Evolutionary conservation across 169 alveolate species (phyloP).

Genomic region (Plasmodium cynomolgi): DNA sequence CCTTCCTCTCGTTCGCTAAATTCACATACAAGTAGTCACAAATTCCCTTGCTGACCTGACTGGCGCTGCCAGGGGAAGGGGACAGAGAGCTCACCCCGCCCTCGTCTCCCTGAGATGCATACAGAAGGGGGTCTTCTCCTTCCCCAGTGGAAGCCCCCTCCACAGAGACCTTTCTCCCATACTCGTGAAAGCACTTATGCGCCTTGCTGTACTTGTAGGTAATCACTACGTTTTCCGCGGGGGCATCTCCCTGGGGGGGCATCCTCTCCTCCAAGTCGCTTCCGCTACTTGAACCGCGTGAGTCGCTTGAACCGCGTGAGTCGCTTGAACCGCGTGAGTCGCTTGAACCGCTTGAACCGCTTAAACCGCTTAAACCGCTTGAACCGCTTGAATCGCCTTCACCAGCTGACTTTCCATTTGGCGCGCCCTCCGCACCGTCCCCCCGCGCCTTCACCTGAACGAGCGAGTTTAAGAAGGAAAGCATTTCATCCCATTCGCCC

Average conservation of each 20-base stretch:
- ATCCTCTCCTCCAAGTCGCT: background rate
- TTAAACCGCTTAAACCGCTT: too few relatives aligned
- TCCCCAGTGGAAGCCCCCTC: background rate
- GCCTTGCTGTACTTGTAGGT: slow-evolving; percentile 43
- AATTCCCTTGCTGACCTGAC: background rate
- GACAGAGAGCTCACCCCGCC: background rate
- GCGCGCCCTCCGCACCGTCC: background rate
- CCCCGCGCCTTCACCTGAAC: background rate
- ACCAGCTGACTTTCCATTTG: background rate
- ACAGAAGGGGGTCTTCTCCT: background rate
- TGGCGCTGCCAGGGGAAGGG: background rate
- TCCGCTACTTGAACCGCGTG: background rate
- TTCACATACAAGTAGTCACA: background rate
- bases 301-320: too few relatives aligned
- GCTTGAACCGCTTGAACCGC: too few relatives aligned
- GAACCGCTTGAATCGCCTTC: background rate
- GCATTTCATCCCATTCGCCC: slow-evolving; percentile 61
- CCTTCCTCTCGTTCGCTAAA: background rate
- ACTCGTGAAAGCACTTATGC: slow-evolving; percentile 22
- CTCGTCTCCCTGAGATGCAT: background rate
- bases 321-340: too few relatives aligned
- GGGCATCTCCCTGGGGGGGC: background rate
- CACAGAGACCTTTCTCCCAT: background rate
- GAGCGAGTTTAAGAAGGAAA: background rate
- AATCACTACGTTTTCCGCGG: slow-evolving; percentile 8